Evolutionary conservation across 1,284 basidiomycete species (phyloP), one percentile per base, ranked within the genome.

Genomic region (Violaceomyces palustris): DNA sequence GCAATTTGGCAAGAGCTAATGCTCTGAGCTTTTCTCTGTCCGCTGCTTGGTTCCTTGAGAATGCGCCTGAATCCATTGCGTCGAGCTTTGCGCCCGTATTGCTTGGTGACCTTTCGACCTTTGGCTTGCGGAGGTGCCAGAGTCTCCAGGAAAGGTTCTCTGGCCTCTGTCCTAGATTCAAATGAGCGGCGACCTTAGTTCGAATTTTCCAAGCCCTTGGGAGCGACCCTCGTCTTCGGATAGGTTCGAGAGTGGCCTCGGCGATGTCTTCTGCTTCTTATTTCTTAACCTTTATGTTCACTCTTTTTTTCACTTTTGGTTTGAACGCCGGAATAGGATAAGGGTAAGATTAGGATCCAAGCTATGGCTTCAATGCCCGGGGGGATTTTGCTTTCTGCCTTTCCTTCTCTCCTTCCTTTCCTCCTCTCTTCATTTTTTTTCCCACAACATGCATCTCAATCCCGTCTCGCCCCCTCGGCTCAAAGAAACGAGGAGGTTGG

Each of bases 101-200:
- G n/a, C 32, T 50, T 49, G 35, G 47, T 50, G 29, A 63, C 44
- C 41, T 46, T 51, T 60, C 50, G 31, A 57, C 61, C 42, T 50
- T 51, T 28, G 56, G 56, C 25, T 57, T 51, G 35, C 58, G 54
- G 7, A 64, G 51, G 29, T 61, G 55, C 64, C 64, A 66, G 15
- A 66, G 39, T 4, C 64, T 31, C 64, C 64, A 66, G 32, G 53
- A 61, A 37, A 66, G 47, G 31, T 66, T 66, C 29, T 66, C 64
- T 36, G 64, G 55, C 15, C 64, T 53, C 39, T 63, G 57, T n/a
- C 64, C 64, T 29, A 64, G 57, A 38, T 66, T 61, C 39, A 66
- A 61, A 26, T 61, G 51, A 11, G 53, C 58, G 15, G 60, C 58
- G 21, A 60, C 57, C 36, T 64, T 64, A 37, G 57, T 59, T 44